Percentiles rank a stretch among this genome's conserved stretches.
These are phyloP conservation scores for Ceratobasidium sp. DNA, from an alignment of 1,284 basidiomycete species.

Conservation along the genomic window DNA sequence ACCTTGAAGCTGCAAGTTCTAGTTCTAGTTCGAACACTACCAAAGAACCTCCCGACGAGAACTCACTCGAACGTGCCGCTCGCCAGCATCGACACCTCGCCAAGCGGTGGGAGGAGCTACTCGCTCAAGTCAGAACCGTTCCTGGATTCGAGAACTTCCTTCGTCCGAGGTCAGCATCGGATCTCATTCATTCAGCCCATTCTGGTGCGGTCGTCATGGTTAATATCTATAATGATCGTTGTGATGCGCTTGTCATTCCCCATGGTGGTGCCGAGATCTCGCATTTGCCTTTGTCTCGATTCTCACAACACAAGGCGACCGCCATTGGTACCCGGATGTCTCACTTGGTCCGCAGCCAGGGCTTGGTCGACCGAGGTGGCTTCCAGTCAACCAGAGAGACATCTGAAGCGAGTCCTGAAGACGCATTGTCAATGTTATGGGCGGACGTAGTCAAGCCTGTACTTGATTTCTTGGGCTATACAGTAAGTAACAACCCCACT, in stretches of 20 bases:
- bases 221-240: conserved; percentile 15
- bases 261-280: background rate
- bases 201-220: conserved; percentile 6
- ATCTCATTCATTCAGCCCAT: background rate
- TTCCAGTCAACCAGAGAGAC: too few relatives aligned
- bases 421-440: background rate
- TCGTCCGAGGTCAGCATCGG: background rate
- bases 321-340: too few relatives aligned
- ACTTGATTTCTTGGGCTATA: background rate
- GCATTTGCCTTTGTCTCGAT: background rate
- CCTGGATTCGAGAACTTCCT: conserved; percentile 28
- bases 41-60: too few relatives aligned
- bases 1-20: too few relatives aligned
- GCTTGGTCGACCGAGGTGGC: too few relatives aligned
- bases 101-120: background rate
- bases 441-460: background rate
- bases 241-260: conserved; percentile 26
- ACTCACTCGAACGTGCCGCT: conserved; percentile 13
- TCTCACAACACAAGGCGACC: background rate
- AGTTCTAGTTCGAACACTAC: too few relatives aligned
- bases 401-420: too few relatives aligned
- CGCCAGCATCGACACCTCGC: background rate
- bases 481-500: background rate
- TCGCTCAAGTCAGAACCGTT: background rate
- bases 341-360: too few relatives aligned